Base-by-base conservation (phyloP, 2,329 filamentous ascomycete genomes). In the Drechslerella coelobrocha region DNA sequence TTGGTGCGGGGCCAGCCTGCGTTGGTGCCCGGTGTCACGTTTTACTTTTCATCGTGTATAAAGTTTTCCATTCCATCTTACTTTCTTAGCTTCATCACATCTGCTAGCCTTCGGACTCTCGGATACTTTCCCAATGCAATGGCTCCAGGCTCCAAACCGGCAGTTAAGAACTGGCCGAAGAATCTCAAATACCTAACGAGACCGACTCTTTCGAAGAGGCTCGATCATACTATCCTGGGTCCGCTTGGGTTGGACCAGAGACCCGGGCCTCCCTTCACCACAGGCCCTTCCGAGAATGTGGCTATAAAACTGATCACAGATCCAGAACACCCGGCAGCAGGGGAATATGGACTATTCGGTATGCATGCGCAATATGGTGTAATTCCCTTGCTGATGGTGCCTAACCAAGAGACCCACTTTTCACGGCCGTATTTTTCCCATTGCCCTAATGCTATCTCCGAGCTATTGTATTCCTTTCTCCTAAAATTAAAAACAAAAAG, bases 281-380 rank as follows among this genome's bases (percentile, higher is more conserved):
- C 52, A 53, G 34, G 37, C 53, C 59, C 65, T 17, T 71, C 66
- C 45, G 66, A 71, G 45, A 71, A 71, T 71, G 66, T 71, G 52
- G 59, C 52, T 71, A 71, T 71, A 63, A 71, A 63, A 51, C 62
- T 62, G 48, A 63, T 71, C 55, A 59, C 48, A 41, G 59, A 71
- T 19, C 41, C 53, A 21, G 55, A 52, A 29, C 66, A 71, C 54
- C 66, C 66, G 23, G 66, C 66, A 14, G 23, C 48, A 27, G 66
- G 66, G 27, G 66, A 71, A 54, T 71, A 63, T 54, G 66, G 66
- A 45, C 50, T 71, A 31, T 71, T 71, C 43, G 66, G 66, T 71
- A 71, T 60, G 66, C 45, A 47, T 24, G 48, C 45, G 52, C 43
- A 54, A 21, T 23, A 45, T 23, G 9, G n/a, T 19, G 5, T 8